A percentile compares a stretch with the other conserved stretches of the same genome.
Conservation (phyloP, 805 yeast species). For the Ogataea pini region DNA sequence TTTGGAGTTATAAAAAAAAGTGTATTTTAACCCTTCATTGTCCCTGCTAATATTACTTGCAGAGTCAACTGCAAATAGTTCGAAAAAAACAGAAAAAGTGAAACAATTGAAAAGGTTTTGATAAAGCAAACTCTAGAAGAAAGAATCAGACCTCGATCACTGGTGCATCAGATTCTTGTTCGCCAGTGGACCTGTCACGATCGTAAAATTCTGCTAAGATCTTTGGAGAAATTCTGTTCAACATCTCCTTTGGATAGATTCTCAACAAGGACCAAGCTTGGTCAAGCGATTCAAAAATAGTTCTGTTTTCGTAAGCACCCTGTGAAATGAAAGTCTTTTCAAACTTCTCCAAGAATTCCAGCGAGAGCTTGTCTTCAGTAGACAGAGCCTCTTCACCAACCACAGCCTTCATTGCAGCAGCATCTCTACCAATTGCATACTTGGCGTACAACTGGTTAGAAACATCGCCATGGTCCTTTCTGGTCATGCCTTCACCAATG, state of each 20-base stretch:
- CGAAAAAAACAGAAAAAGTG: neutral
- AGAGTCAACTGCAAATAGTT: neutral
- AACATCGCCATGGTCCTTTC: conserved; percentile 99
- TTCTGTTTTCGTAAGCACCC: conserved; percentile 96
- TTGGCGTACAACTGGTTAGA: conserved; percentile 98
- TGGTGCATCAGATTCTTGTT: conserved; percentile 31
- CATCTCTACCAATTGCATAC: conserved; percentile 99
- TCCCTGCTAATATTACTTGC: no score
- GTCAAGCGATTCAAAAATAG: conserved; percentile 91
- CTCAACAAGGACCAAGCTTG: conserved; percentile 98
- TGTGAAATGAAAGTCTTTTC: conserved; percentile 94
- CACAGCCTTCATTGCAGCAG: conserved; percentile 99
- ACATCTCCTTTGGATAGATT: conserved; percentile 98
- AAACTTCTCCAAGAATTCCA: conserved; percentile 96
- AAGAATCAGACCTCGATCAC: conserved; percentile 24
- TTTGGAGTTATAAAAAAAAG: no score
- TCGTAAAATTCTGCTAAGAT: conserved; percentile 94
- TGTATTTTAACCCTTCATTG: neutral
- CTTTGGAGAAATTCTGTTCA: conserved; percentile 98
- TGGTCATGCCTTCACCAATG: conserved; percentile 99
- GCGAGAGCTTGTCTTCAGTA: conserved; percentile 93
- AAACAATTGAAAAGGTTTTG: neutral
- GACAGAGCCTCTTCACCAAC: conserved; percentile 99
- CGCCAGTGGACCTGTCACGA: conserved; percentile 69
- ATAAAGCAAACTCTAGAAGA: conserved; percentile 1